Evolutionary conservation across 2,329 filamentous ascomycete species (phyloP), one percentile per base, ranked within the genome.

Genomic region (Davidsoniella eucalypti): DNA sequence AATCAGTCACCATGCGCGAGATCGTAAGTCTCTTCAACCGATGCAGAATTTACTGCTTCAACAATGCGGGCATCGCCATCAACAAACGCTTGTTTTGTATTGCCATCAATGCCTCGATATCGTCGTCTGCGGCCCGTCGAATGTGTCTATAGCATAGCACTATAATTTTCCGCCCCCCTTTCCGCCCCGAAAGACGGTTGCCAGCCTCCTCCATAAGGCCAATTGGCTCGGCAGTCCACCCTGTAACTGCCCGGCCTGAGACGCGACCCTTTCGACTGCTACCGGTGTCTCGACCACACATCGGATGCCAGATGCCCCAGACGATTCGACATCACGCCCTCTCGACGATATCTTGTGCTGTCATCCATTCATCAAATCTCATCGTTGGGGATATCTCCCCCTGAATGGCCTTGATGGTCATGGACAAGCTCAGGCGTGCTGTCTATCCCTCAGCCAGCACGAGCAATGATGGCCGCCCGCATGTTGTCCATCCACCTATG

Each of bases 1-100:
- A 55, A 54, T 57, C 56, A 60, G 58, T 62, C 67, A 78, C 66
- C 59, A 81, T 81, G 77, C 77, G 77, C 73, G 77, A 81, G 69
- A 81, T 81, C 68, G 78, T 82, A 69, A 67, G 76, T 78, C 41
- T 44, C 47, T 47, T 40, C n/a, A 23, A 46, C 25, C 44, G 18
- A 52, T 17, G 29, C 29, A 33, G 29, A 33, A 33, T 33, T 33
- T 33, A 33, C 29, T 33, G 29, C 29, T 33, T 33, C 29, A 33
- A 33, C 29, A 33, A 33, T 18, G 44, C 21, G 16, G 33, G 26
- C 33, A 42, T 52, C 50, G 42, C 46, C 44, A 44, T 44, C 39
- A 41, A 23, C 44, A 40, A 9, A 33, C 29, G 29, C 12, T 33
- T 33, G 29, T 12, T 33, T 9, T 12, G 21, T 23, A 23, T 47